These are phyloP conservation scores for Ganoderma meredithae DNA, from an alignment of 1,284 basidiomycete genomes.

Conservation along the genomic window DNA sequence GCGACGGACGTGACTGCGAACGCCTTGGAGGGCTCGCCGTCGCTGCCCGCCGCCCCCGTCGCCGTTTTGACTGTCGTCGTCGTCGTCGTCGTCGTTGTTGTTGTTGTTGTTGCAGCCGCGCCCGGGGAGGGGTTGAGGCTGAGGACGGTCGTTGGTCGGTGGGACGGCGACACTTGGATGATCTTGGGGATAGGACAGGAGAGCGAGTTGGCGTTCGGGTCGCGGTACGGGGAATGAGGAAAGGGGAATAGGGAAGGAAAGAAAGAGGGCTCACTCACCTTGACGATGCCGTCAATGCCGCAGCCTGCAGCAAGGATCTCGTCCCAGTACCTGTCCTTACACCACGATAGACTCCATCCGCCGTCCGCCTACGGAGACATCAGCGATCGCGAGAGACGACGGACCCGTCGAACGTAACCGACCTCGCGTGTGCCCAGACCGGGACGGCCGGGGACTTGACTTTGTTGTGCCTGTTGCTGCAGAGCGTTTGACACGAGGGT, in stretches of 20 bases:
- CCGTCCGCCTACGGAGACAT: slow-evolving; percentile 65
- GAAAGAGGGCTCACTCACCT: slow-evolving; percentile 54
- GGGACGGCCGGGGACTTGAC: slow-evolving; percentile 49
- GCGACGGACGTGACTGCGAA: slow-evolving; percentile 81
- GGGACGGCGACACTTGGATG: slow-evolving; percentile 65
- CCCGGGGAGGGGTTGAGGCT: slow-evolving; percentile 43
- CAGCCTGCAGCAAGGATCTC: slow-evolving; percentile 82
- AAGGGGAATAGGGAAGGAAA: too few relatives aligned
- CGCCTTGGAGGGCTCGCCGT: slow-evolving; percentile 48
- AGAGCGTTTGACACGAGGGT: slow-evolving; percentile 68
- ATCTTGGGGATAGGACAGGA: slow-evolving; percentile 46
- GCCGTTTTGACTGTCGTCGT: neutral
- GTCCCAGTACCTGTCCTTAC: slow-evolving; percentile 93
- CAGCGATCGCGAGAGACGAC: neutral
- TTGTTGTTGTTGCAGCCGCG: slow-evolving; percentile 12
- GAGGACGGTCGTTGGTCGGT: slow-evolving; percentile 46
- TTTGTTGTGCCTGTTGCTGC: slow-evolving; percentile 61
- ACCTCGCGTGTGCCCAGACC: slow-evolving; percentile 68
- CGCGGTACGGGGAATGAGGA: slow-evolving; percentile 7
- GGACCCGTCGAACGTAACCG: slow-evolving; percentile 4
- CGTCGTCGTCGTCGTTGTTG: neutral
- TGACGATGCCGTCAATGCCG: slow-evolving; percentile 76
- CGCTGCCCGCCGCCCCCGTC: slow-evolving; percentile 9
- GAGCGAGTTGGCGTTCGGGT: slow-evolving; percentile 6
- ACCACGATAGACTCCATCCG: slow-evolving; percentile 94